Evolutionary conservation across 2,329 filamentous ascomycete genomes (phyloP), one percentile per base, ranked within the genome.

Genomic region (Tolypocladium paradoxum): DNA sequence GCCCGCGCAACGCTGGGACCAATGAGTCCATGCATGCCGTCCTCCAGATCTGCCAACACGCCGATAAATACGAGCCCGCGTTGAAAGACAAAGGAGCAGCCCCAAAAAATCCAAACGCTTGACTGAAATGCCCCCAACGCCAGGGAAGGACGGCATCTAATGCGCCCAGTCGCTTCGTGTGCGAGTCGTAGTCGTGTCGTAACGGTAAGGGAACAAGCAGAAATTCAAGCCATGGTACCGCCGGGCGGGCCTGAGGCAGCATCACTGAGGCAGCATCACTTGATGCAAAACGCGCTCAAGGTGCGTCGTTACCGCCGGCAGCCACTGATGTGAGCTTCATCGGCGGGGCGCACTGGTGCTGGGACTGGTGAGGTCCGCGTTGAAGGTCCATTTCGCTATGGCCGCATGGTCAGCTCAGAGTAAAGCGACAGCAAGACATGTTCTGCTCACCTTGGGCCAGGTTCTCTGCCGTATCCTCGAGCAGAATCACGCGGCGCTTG

Each of bases 391-490:
- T 56, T 70, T 69, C 22, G 71, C 75, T 77, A 51, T 3, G n/a
- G 2, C 8, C 24, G 20, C 9, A 18, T 22, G 45, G 61, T 69
- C 52, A 71, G 65, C 56, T 46, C 43, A 46, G 43, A 46, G 18
- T 31, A 31, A 31, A 31, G 9, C 43, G 43, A 46, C 27, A 31
- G 27, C 43, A 31, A 33, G 16, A 18, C n/a, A 35, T 2, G 7
- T 24, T 8, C 3, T 20, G 54, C 57, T 37, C 77, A 93, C 92
- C 87, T 66, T 88, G 84, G 61, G 88, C 90, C 51, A 99, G 74
- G 62, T 95, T 96, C 60, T 96, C 87, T 0, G 93, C 93, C 2
- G 93, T 97, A 62, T 96, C 90, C 53, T 90, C 89, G 22, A 99
- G 76, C 11, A 99, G 69, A 58, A 97, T 96, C 27, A 96, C 79